Conservation (phyloP, 202 grass and related monocot species). For the Zoysia matrella region DNA sequence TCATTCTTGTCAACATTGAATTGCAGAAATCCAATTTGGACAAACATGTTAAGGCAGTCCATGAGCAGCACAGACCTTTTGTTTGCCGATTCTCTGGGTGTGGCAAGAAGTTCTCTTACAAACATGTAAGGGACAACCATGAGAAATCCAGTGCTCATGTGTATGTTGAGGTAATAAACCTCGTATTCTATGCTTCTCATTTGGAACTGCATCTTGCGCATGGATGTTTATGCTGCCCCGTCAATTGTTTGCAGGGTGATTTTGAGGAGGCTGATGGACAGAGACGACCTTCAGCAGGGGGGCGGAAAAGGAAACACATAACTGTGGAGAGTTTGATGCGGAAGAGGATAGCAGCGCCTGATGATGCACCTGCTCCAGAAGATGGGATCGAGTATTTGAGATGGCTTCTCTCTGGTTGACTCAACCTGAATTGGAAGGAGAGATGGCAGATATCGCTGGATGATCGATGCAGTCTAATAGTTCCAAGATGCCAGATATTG, state of each 20-base stretch:
- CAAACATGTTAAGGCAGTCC: constrained; percentile 73
- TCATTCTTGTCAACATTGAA: constrained; percentile 34
- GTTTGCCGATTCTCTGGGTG: constrained; percentile 63
- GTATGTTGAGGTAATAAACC: constrained; percentile 52
- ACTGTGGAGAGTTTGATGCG: constrained; percentile 57
- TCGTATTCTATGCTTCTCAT: background rate
- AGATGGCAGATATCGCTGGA: background rate
- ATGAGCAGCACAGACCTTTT: constrained; percentile 63
- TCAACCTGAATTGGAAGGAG: background rate
- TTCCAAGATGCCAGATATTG: background rate
- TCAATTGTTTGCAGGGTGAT: constrained; percentile 58
- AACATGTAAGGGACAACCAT: constrained; percentile 91
- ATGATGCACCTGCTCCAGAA: constrained; percentile 41
- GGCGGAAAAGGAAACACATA: constrained; percentile 69
- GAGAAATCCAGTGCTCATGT: constrained; percentile 70
- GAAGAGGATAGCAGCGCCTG: constrained; percentile 68
- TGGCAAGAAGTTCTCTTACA: constrained; percentile 77
- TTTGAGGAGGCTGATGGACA: constrained; percentile 64
- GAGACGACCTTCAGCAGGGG: constrained; percentile 43
- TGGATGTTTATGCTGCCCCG: constrained; percentile 28
- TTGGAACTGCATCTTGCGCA: background rate
- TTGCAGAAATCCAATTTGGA: constrained; percentile 84
- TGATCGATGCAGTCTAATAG: background rate
- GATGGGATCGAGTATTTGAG: constrained; percentile 66
- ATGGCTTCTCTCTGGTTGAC: constrained; percentile 70